Evolutionary conservation across 2,329 filamentous ascomycete genomes (phyloP).

Genomic region (Balansia obtecta): DNA sequence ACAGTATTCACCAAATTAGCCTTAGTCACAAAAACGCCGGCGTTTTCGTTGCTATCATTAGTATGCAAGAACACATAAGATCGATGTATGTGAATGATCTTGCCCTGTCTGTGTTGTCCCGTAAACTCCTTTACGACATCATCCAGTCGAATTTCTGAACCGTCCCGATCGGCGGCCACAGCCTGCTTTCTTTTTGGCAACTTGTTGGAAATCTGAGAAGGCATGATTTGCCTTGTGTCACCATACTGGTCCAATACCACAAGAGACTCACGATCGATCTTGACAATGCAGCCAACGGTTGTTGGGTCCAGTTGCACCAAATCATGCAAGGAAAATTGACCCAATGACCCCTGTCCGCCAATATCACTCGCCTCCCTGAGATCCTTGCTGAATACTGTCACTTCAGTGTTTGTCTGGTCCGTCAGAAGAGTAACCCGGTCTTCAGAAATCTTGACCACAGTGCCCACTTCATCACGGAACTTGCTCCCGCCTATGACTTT

Average conservation of each 20-base stretch:
- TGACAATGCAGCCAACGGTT: constrained; percentile 86
- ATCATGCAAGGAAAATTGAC: constrained; percentile 85
- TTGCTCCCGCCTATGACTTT: constrained; percentile 95
- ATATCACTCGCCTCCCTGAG: constrained; percentile 86
- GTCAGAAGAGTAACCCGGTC: constrained; percentile 88
- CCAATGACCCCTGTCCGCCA: constrained; percentile 71
- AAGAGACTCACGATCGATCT: constrained; percentile 87
- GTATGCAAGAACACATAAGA: constrained; percentile 88
- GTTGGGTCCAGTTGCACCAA: constrained; percentile 86
- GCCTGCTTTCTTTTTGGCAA: constrained; percentile 70
- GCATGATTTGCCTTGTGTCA: constrained; percentile 67
- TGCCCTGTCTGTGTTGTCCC: constrained; percentile 74
- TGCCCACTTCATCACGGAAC: constrained; percentile 89
- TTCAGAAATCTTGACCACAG: constrained; percentile 87
- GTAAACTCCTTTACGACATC: constrained; percentile 86
- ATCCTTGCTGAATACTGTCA: constrained; percentile 97
- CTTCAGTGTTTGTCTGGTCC: constrained; percentile 84
- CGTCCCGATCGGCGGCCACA: constrained; percentile 84
- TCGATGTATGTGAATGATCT: constrained; percentile 86
- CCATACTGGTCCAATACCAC: constrained; percentile 86
- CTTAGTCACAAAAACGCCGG: constrained; percentile 78
- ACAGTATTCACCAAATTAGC: constrained; percentile 79
- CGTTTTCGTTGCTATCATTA: constrained; percentile 72
- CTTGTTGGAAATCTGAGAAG: constrained; percentile 85
- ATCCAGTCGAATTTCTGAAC: constrained; percentile 81